These are phyloP conservation scores for Pelargonium fulgidum DNA, from an alignment of 441 rosid genomes.

Conservation along the genomic window DNA sequence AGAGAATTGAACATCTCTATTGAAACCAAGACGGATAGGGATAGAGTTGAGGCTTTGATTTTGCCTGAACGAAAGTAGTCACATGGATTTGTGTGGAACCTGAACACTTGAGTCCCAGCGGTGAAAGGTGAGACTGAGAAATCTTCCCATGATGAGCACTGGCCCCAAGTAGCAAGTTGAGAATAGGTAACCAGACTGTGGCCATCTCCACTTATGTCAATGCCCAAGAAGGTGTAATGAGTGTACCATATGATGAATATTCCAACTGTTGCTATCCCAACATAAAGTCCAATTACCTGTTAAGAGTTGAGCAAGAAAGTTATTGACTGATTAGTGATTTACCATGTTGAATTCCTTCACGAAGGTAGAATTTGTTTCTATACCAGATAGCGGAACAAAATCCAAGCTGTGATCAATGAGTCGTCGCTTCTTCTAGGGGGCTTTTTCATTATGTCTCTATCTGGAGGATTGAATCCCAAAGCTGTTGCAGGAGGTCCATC, in stretches of 20 bases:
- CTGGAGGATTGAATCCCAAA: constrained; percentile 48
- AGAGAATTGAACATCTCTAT: constrained; percentile 97
- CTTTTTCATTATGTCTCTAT: constrained; percentile 43
- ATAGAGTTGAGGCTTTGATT: constrained; percentile 82
- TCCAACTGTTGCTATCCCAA: constrained; percentile 43
- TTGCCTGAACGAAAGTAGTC: constrained; percentile 75
- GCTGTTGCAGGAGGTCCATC: constrained; percentile 55
- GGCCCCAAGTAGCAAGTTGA: constrained; percentile 41
- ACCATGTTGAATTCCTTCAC: neutral
- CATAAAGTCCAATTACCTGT: constrained; percentile 43
- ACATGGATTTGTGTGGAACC: constrained; percentile 41
- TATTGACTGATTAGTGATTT: neutral
- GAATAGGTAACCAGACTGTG: constrained; percentile 36
- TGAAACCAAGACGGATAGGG: constrained; percentile 84
- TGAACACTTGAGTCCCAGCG: constrained; percentile 25
- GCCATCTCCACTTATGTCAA: constrained; percentile 36
- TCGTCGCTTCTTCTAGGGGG: constrained; percentile 45
- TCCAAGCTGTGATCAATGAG: constrained; percentile 39
- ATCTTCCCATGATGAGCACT: constrained; percentile 38
- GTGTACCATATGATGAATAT: constrained; percentile 43
- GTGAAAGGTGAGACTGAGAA: constrained; percentile 36
- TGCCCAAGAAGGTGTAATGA: constrained; percentile 35
- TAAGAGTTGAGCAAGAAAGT: neutral
- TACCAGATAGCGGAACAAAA: constrained; percentile 46
- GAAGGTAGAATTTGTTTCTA: neutral